phyloP scores from a whole-genome alignment of 306 rosid species.

The Biancaea sappan region DNA sequence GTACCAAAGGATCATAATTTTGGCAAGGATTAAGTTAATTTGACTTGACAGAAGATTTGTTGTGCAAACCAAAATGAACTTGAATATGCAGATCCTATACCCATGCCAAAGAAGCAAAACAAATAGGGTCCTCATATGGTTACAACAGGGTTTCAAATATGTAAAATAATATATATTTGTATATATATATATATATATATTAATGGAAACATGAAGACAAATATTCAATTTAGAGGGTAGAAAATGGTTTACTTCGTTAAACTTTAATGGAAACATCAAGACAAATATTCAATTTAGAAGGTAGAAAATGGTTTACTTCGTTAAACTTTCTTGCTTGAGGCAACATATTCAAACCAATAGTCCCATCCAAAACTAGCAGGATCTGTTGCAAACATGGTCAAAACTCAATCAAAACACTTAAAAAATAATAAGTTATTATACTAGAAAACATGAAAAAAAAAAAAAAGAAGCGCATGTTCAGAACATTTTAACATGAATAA shows the following conservation, averaged over 20 bases:
- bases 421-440: background rate
- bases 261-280: conserved; percentile 5
- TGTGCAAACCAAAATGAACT: background rate
- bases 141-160: conserved; percentile 13
- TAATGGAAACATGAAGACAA: too few relatives aligned
- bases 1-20: background rate
- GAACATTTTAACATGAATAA: background rate
- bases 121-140: conserved; percentile 3
- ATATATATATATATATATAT: too few relatives aligned
- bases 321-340: conserved; percentile 96
- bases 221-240: too few relatives aligned
- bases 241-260: too few relatives aligned
- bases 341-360: conserved; percentile 97
- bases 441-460: background rate
- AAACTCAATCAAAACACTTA: background rate
- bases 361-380: conserved; percentile 93
- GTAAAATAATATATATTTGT: too few relatives aligned
- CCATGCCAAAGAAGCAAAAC: conserved; percentile 11
- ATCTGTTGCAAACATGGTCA: conserved; percentile 67
- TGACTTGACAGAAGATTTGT: background rate
- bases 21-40: background rate
- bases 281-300: conserved; percentile 25
- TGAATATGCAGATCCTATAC: background rate
- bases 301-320: conserved; percentile 60
- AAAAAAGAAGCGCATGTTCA: background rate